Evolutionary conservation across 2,329 filamentous ascomycete species (phyloP).

Genomic region (Trematosphaeria pertusa): DNA sequence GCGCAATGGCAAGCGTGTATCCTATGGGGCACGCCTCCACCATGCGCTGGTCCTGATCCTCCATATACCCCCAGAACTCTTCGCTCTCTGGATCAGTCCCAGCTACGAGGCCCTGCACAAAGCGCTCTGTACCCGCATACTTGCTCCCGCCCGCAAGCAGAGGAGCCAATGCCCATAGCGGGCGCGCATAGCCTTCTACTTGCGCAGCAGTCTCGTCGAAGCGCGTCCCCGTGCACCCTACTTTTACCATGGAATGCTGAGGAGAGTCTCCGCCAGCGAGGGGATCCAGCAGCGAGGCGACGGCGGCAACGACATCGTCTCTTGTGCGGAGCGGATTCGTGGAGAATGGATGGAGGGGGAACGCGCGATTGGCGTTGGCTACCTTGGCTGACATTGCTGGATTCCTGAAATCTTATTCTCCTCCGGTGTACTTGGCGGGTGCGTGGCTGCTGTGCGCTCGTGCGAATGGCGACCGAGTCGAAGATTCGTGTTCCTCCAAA

Average conservation of each 20-base stretch:
- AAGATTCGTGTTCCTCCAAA: too few species aligned
- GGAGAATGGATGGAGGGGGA: constrained; percentile 51
- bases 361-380: constrained; percentile 51
- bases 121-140: constrained; percentile 69
- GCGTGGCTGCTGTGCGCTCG: constrained; percentile 3
- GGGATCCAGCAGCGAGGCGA: constrained; percentile 68
- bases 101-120: constrained; percentile 72
- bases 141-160: constrained; percentile 72
- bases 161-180: constrained; percentile 76
- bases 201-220: constrained; percentile 81
- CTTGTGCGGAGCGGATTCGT: constrained; percentile 50
- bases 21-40: constrained; percentile 84
- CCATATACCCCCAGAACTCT: constrained; percentile 79
- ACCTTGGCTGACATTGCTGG: constrained; percentile 34
- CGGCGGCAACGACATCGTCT: constrained; percentile 52
- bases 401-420: constrained; percentile 7
- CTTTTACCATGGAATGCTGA: constrained; percentile 68
- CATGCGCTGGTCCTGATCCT: constrained; percentile 82
- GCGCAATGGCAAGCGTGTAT: constrained; percentile 74
- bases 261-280: constrained; percentile 76
- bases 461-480: constrained; percentile 6
- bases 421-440: background rate
- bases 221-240: constrained; percentile 74
- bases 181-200: constrained; percentile 76
- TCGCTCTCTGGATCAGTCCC: constrained; percentile 73